Evolutionary conservation across 805 yeast genomes (phyloP).

Genomic region (Ogataea salicorniae): DNA sequence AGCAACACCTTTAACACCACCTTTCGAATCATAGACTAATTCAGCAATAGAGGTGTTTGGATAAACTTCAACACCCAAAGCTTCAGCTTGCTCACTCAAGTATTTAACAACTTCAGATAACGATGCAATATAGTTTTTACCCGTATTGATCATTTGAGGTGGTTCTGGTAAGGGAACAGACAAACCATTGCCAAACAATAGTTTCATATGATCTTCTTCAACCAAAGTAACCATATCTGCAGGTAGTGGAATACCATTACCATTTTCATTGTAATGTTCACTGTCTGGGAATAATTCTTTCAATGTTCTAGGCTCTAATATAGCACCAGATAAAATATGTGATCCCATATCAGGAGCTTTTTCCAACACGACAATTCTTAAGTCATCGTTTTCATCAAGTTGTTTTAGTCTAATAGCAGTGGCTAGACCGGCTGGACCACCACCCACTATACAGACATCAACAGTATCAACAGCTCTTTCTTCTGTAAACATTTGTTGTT

Average conservation of each 20-base stretch:
- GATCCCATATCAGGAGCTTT: conserved; percentile 92
- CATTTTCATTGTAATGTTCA: conserved; percentile 45
- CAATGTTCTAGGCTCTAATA: conserved; percentile 84
- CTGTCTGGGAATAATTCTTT: conserved; percentile 76
- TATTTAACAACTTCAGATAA: conserved; percentile 75
- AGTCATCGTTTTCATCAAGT: conserved; percentile 57
- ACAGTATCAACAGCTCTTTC: conserved; percentile 81
- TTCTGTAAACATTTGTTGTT: conserved; percentile 43
- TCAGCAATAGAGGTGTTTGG: conserved; percentile 87
- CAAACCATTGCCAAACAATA: conserved; percentile 47
- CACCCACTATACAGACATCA: conserved; percentile 95
- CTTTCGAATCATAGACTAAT: conserved; percentile 57
- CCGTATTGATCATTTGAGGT: conserved; percentile 78
- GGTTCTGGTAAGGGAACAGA: conserved; percentile 85
- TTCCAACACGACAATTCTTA: conserved; percentile 85
- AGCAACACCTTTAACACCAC: conserved; percentile 79
- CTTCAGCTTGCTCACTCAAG: conserved; percentile 86
- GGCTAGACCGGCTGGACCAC: conserved; percentile 96
- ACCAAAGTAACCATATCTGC: conserved; percentile 71
- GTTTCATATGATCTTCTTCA: conserved; percentile 67
- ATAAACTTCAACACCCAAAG: conserved; percentile 87
- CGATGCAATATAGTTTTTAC: conserved; percentile 80
- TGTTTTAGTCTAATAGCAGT: conserved; percentile 90
- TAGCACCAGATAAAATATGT: conserved; percentile 91
- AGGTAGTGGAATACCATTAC: conserved; percentile 70